Evolutionary conservation across 106 monocot genomes (phyloP), one percentile per base, ranked within the genome.

Genomic region (Amphibolis antarctica): DNA sequence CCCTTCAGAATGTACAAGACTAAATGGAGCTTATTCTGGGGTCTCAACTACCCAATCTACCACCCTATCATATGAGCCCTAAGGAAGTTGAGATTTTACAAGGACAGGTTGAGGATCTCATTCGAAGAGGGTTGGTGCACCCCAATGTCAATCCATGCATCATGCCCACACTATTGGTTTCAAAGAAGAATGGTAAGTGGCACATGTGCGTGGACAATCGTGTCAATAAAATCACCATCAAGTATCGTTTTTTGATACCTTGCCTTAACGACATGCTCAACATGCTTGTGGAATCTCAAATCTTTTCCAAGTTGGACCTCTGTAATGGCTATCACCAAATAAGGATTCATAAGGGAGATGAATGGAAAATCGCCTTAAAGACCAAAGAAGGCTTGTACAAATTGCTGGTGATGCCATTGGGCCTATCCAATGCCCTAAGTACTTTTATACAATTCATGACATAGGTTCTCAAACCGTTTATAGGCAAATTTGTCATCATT

Each of bases 321-420:
- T 20, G 28, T 0, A 71, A 55, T 49, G 45, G 53, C 0, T 77
- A 67, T 15, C 66, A 77, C 25, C 62, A 71, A 44, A 62, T 72
- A 3, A 0, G 29, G 1, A 50, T 78, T 11, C 0, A 15, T 0
- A 9, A 3, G 0, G 10, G 29, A 0, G 55, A 72, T 58, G 48
- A 78, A 36, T 72, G 72, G 66, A 71, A 71, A 24, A 71, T 26
- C 6, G 31, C 66, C 2, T 77, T 71, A 12, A 71, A 71, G 46
- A 71, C 66, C 1, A 9, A 24, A 15, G 59, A 77, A 0, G 54
- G 64, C 1, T 21, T 77, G 7, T 71, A 71, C 24, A 53, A 77
- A 20, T 66, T 44, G 61, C 4, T 71, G 36, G 25, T 77, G 0
- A 77, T 77, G 59, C 54, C 63, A 31, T 71, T 66, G 10, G 29